These are phyloP conservation scores for Phascolomyces articulosus DNA, from an alignment of 371 early-diverging fungal genomes.

Conservation along the genomic window DNA sequence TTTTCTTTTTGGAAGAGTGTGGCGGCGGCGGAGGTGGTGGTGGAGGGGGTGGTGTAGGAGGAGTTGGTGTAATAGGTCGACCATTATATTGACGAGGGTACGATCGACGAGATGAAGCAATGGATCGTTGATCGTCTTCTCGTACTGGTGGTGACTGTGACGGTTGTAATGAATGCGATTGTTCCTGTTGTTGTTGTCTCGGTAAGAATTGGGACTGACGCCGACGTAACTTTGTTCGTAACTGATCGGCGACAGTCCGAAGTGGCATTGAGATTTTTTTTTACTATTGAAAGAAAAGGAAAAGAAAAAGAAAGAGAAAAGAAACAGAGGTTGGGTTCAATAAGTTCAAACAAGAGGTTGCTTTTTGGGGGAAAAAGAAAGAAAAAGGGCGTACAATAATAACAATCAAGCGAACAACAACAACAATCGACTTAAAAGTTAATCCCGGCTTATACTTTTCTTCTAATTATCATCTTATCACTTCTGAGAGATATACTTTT, in stretches of 20 bases:
- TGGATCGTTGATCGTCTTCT: neutral
- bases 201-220: conserved; percentile 35
- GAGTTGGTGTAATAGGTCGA: neutral
- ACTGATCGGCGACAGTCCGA: conserved; percentile 38
- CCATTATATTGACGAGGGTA: neutral
- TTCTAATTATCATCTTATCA: no score
- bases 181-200: neutral
- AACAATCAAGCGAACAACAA: no score
- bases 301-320: conserved; percentile 14
- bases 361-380: no score
- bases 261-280: conserved; percentile 32
- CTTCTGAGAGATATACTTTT: no score
- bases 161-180: no score
- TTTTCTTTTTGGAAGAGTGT: conserved; percentile 5
- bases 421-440: no score
- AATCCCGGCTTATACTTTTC: no score
- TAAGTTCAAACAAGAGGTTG: no score
- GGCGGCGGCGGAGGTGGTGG: conserved; percentile 1
- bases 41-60: conserved; percentile 10
- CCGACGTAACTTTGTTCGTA: conserved; percentile 39
- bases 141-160: no score
- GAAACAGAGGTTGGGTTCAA: no score
- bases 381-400: no score
- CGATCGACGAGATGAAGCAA: conserved; percentile 1
- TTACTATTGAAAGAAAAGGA: conserved; percentile 1